Base-by-base conservation (phyloP, 495 filamentous ascomycete genomes). In the Friedmanniomyces endolithicus region DNA sequence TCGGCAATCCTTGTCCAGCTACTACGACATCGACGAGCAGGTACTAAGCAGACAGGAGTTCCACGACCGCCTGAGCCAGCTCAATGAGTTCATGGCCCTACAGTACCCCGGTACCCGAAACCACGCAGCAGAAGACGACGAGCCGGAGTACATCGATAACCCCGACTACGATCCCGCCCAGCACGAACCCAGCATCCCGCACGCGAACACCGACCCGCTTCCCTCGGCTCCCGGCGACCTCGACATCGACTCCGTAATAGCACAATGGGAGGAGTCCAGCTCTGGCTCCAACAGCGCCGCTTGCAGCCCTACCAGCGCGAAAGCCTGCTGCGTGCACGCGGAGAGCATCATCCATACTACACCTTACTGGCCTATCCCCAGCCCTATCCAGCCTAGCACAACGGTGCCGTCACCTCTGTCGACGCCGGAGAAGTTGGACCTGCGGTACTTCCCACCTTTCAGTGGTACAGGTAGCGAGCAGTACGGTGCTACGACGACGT, bases 281-380 rank as follows among this genome's bases (percentile, higher is more conserved):
- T 23, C 44, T 19, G 11, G 6, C 17, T 8, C 44, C 44, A 47
- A 3, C 44, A 9, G 7, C 44, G 17, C 3, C 44, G 6, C 24
- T 25, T 4, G 16, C 44, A 47, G 44, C 44, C 44, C 20, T 29
- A 16, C 20, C 44, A 6, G 7, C 16, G 27, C 9, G 4, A 52
- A 52, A 29, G 9, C 17, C 16, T 54, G 52, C 40, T 54, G 52
- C 40, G 11, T 47, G 6, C 40, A 47, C 37, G 52, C 52, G 6
- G 39, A 27, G 23, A 43, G 29, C 12, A 12, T 54, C 11, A 9
- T 45, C 11, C 17, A 2, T 1, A n/a, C 39, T 4, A 33, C 29
- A 19, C 9, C 19, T 2, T 31, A 31, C 27, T 9, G 27, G 23
- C 7, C 1, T n/a, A 17, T 22, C 11, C 7, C 39, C 17, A 14